These are phyloP conservation scores for Saccharomycopsis vini DNA, from an alignment of 805 yeast species.

Conservation along the genomic window DNA sequence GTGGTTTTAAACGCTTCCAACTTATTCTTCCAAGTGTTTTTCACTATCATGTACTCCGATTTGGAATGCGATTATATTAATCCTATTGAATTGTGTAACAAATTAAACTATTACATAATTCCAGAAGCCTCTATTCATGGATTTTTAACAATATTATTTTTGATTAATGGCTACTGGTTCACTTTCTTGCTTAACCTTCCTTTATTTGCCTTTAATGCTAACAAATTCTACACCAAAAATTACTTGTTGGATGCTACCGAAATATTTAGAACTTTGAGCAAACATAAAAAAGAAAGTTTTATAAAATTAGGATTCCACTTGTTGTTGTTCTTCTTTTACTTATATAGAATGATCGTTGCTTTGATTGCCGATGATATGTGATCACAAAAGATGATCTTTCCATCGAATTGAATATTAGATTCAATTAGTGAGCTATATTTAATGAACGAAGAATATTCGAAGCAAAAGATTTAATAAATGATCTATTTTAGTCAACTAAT, in stretches of 20 bases:
- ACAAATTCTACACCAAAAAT: slow-evolving; percentile 69
- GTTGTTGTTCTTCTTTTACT: slow-evolving; percentile 87
- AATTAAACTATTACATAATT: slow-evolving; percentile 76
- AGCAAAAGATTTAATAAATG: no score
- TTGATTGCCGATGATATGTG: slow-evolving; percentile 59
- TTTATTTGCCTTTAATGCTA: slow-evolving; percentile 71
- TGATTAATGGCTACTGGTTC: slow-evolving; percentile 89
- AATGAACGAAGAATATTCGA: no score
- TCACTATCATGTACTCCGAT: slow-evolving; percentile 92
- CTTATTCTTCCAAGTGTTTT: slow-evolving; percentile 86
- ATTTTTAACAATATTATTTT: slow-evolving; percentile 55
- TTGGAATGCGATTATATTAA: slow-evolving; percentile 94
- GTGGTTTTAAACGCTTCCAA: slow-evolving; percentile 80
- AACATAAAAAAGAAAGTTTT: slow-evolving; percentile 88
- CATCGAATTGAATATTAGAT: no score
- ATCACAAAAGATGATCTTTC: no score
- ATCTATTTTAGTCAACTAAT: no score
- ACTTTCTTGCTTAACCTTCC: slow-evolving; percentile 78
- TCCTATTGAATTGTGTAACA: slow-evolving; percentile 92
- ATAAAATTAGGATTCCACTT: slow-evolving; percentile 86
- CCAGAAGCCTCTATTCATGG: slow-evolving; percentile 89
- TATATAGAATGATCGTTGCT: slow-evolving; percentile 93
- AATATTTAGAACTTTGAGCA: slow-evolving; percentile 86
- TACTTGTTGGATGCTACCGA: slow-evolving; percentile 94
- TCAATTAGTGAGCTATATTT: no score